Conservation (phyloP, 352 stramenopile genomes). For the Pythium vanterpoolii region DNA sequence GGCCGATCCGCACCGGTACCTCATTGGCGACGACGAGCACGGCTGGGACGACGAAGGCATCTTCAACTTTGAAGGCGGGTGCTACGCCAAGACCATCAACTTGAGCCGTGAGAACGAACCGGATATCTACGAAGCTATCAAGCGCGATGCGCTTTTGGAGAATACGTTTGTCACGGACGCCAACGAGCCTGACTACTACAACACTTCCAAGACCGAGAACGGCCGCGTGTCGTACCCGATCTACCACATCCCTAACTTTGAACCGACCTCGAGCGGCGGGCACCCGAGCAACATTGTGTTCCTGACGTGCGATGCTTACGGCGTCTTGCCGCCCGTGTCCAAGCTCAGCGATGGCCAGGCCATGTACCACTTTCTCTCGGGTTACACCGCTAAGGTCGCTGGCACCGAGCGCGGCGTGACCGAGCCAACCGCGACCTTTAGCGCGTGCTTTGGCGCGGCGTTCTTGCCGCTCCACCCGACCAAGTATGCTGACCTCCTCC, state of each 20-base stretch:
- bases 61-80: slow-evolving; percentile 98
- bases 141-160: slow-evolving; percentile 44
- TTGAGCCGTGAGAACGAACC: slow-evolving; percentile 91
- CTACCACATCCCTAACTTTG: slow-evolving; percentile 53
- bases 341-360: slow-evolving; percentile 90
- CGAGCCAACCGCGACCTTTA: slow-evolving; percentile 52
- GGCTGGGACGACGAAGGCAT: slow-evolving; percentile 80
- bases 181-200: slow-evolving; percentile 55
- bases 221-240: slow-evolving; percentile 54
- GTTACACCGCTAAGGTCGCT: slow-evolving; percentile 58
- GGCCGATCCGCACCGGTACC: slow-evolving; percentile 79
- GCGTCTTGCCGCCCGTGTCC: slow-evolving; percentile 93
- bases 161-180: slow-evolving; percentile 43
- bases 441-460: slow-evolving; percentile 48
- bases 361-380: slow-evolving; percentile 92
- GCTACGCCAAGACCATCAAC: slow-evolving; percentile 97
- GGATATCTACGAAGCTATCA: slow-evolving; percentile 89
- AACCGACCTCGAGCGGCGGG: slow-evolving; percentile 35
- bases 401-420: slow-evolving; percentile 51
- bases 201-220: slow-evolving; percentile 55
- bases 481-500: slow-evolving; percentile 49
- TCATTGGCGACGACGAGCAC: slow-evolving; percentile 94
- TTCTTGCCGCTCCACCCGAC: slow-evolving; percentile 61
- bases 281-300: slow-evolving; percentile 92
- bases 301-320: slow-evolving; percentile 95